Conservation (phyloP, 192 early-diverging fungal genomes). For the Mortierella claussenii region DNA sequence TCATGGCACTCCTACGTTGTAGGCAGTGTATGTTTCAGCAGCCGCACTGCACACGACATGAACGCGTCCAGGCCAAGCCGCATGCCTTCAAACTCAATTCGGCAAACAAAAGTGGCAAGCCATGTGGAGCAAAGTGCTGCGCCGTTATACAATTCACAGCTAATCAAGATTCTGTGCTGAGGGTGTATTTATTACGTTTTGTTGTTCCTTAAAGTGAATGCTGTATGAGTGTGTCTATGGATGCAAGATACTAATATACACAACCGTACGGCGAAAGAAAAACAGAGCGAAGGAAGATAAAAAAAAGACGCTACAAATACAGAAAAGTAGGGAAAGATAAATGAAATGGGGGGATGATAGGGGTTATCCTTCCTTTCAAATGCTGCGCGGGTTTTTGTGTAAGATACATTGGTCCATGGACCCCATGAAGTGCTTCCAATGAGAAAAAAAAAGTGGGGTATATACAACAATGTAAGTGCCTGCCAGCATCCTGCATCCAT, state of each 20-base stretch:
- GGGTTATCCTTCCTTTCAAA: conserved; percentile 21
- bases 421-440: conserved; percentile 43
- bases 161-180: neutral
- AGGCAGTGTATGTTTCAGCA: too few species aligned
- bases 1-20: too few species aligned
- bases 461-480: conserved; percentile 33
- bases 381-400: conserved; percentile 28
- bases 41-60: too few species aligned
- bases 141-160: too few species aligned
- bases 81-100: too few species aligned
- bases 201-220: neutral
- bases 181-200: neutral
- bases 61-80: too few species aligned
- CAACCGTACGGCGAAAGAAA: conserved; percentile 15
- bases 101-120: too few species aligned
- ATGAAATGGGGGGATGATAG: neutral
- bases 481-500: conserved; percentile 49
- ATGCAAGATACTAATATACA: conserved; percentile 7
- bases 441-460: conserved; percentile 25
- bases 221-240: conserved; percentile 17
- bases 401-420: conserved; percentile 20
- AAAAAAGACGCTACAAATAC: conserved; percentile 39
- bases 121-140: too few species aligned
- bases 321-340: conserved; percentile 11
- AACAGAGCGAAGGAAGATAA: conserved; percentile 1